A percentile compares a stretch with the other conserved stretches of the same genome.
Evolutionary conservation across 169 alveolate species (phyloP).

Genomic region (Plasmodium gonderi): DNA sequence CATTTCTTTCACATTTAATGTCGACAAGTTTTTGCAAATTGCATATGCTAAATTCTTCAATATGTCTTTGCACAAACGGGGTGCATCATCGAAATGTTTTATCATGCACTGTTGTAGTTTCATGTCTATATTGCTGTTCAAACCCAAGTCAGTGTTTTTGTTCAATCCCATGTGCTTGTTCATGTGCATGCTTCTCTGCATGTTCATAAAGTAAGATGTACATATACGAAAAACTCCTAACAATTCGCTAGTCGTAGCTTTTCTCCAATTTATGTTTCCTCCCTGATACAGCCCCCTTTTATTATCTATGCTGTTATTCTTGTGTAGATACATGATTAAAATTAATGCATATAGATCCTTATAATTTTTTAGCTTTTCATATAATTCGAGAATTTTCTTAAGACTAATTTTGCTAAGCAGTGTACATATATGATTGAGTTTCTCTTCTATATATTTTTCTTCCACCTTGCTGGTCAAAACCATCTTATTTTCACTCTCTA

Average conservation of each 20-base stretch:
- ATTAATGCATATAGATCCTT: background rate
- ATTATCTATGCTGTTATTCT: background rate
- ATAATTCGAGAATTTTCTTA: background rate
- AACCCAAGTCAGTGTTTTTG: too few relatives aligned
- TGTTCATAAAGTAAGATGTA: background rate
- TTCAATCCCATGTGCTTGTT: too few relatives aligned
- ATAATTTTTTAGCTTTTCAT: conserved; percentile 9
- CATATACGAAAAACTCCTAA: background rate
- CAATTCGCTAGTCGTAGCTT: background rate
- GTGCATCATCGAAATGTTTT: background rate
- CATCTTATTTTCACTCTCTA: background rate
- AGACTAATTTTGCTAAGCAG: background rate
- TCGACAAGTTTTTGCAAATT: background rate
- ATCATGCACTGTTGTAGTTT: background rate
- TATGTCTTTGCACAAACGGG: background rate
- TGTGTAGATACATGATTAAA: background rate
- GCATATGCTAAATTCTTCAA: background rate
- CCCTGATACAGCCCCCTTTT: background rate
- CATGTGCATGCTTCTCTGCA: too few relatives aligned
- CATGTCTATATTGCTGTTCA: background rate
- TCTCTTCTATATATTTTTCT: background rate
- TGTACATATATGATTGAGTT: background rate
- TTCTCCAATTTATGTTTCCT: background rate
- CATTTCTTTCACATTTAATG: background rate
- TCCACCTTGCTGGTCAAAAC: background rate